These are phyloP conservation scores for Omphalotus olearius DNA, from an alignment of 1,284 basidiomycete species.

Conservation along the genomic window DNA sequence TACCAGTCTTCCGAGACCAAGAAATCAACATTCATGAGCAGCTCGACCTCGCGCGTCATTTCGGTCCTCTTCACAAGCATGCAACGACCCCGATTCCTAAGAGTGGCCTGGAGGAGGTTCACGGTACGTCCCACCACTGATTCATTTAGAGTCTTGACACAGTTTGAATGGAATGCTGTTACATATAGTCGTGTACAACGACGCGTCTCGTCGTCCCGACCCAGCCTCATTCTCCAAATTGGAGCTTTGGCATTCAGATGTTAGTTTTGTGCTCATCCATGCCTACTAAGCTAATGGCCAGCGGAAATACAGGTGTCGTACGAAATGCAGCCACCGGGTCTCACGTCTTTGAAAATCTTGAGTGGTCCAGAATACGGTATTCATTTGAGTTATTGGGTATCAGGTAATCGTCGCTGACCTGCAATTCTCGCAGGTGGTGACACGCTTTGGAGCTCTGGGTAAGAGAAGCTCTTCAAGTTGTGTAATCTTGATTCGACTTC, in stretches of 20 bases:
- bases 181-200: conserved; percentile 60
- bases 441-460: conserved; percentile 70
- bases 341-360: conserved; percentile 67
- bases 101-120: conserved; percentile 75
- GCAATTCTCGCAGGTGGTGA: conserved; percentile 42
- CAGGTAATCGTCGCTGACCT: not conserved
- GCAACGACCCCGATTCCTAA: conserved; percentile 75
- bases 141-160: not conserved
- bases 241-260: conserved; percentile 83
- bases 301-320: conserved; percentile 43
- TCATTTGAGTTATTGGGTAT: not conserved
- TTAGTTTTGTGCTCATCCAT: conserved; percentile 25
- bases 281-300: too few relatives aligned
- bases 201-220: conserved; percentile 66
- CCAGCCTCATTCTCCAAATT: conserved; percentile 65
- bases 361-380: conserved; percentile 52
- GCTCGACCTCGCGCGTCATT: conserved; percentile 68
- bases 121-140: conserved; percentile 37
- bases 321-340: conserved; percentile 70
- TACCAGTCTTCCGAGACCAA: conserved; percentile 68
- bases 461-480: conserved; percentile 16
- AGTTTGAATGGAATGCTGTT: not conserved
- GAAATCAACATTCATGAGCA: conserved; percentile 67
- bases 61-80: conserved; percentile 79
- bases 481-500: conserved; percentile 13